These are phyloP conservation scores for Crataegus laevigata DNA, from an alignment of 306 rosid genomes.

Conservation along the genomic window DNA sequence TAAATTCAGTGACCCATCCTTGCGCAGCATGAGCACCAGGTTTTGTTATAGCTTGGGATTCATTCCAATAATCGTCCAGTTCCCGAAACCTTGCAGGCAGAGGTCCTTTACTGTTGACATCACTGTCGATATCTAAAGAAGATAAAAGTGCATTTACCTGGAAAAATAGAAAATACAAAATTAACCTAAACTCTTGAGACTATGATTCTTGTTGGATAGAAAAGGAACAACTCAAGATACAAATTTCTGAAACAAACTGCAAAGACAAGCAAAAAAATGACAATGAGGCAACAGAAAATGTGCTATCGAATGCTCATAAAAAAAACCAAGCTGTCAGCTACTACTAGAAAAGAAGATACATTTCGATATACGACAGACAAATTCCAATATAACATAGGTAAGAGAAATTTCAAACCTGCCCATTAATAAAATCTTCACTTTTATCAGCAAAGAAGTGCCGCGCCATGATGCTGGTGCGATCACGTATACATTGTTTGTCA, in stretches of 20 bases:
- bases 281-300: neutral
- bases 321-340: neutral
- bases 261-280: neutral
- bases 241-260: neutral
- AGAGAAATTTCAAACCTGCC: conserved; percentile 55
- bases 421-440: conserved; percentile 81
- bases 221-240: neutral
- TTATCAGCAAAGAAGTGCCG: conserved; percentile 92
- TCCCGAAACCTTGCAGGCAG: conserved; percentile 64
- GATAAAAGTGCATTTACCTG: conserved; percentile 88
- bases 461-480: conserved; percentile 99
- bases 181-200: neutral
- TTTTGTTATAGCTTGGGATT: conserved; percentile 73
- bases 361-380: neutral
- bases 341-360: neutral
- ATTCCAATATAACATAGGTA: conserved; percentile 5
- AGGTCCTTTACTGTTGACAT: conserved; percentile 42
- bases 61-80: conserved; percentile 86
- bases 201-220: too few species aligned
- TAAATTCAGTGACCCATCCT: conserved; percentile 79
- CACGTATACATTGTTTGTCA: conserved; percentile 89
- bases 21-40: conserved; percentile 50
- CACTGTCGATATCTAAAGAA: conserved; percentile 79
- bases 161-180: conserved; percentile 20
- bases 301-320: neutral